Percentiles rank a stretch among this genome's conserved stretches.
phyloP scores from a whole-genome alignment of 805 yeast genomes.

The Schwanniomyces polymorphus region DNA sequence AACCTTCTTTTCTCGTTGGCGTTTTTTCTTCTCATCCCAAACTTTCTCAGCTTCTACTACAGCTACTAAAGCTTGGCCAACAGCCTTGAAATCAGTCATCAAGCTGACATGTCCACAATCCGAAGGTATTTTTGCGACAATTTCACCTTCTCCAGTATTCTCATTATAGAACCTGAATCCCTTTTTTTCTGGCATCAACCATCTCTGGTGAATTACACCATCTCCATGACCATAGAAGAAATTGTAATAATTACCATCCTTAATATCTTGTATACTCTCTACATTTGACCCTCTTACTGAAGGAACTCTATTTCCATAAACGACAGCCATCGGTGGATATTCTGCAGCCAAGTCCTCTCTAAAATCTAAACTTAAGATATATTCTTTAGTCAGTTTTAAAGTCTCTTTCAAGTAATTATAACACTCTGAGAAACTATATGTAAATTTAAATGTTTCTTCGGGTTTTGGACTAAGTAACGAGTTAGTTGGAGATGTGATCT shows the following conservation, averaged over 20 bases:
- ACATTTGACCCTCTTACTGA: conserved; percentile 82
- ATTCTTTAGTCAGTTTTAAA: conserved; percentile 57
- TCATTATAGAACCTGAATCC: conserved; percentile 51
- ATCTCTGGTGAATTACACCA: conserved; percentile 83
- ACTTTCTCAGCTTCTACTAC: conserved; percentile 57
- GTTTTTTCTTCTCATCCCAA: conserved; percentile 23
- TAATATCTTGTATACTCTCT: conserved; percentile 57
- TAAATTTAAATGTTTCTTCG: conserved; percentile 7
- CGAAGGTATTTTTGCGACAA: conserved; percentile 66
- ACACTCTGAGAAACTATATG: conserved; percentile 54
- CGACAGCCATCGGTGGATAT: conserved; percentile 83
- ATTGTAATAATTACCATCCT: conserved; percentile 69
- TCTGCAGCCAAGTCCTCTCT: conserved; percentile 42
- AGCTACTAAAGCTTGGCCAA: conserved; percentile 71
- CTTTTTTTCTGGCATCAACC: conserved; percentile 75
- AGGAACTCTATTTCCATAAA: conserved; percentile 81
- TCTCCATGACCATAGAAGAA: conserved; percentile 90
- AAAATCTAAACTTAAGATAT: conserved; percentile 54
- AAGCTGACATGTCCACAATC: conserved; percentile 77
- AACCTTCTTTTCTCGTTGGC: neutral
- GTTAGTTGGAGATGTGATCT: neutral
- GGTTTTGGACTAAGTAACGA: neutral
- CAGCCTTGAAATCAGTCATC: conserved; percentile 68
- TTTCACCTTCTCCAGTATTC: conserved; percentile 42
- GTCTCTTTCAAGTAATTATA: conserved; percentile 64